phyloP scores from a whole-genome alignment of 2,329 filamentous ascomycete genomes.

The Colletotrichum musae region DNA sequence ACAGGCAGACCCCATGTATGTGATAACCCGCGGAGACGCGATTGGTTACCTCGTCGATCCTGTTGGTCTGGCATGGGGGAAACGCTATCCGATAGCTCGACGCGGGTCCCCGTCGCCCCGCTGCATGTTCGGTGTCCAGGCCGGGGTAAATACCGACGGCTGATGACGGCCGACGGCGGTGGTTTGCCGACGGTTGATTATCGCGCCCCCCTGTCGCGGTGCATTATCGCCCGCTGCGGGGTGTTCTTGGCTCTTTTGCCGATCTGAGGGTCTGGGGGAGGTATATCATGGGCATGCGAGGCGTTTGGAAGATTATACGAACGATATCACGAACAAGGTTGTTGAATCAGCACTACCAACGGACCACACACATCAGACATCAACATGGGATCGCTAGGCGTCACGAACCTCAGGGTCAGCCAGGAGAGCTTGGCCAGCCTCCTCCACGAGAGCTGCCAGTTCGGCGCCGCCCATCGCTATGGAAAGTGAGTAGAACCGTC shows the following conservation, averaged over 20 bases:
- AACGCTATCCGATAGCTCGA: neutral
- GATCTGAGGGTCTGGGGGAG: no score
- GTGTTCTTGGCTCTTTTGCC: no score
- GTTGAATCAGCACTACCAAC: neutral
- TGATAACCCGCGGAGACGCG: neutral
- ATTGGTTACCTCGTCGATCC: neutral
- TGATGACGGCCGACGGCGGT: conserved; percentile 14
- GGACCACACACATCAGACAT: neutral
- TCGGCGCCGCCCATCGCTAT: conserved; percentile 48
- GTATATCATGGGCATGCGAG: neutral
- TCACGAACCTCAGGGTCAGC: neutral
- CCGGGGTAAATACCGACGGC: conserved; percentile 3
- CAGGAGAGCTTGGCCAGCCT: neutral
- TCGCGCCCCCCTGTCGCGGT: neutral
- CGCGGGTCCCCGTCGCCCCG: no score
- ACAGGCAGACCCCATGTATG: neutral
- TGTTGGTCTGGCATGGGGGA: neutral
- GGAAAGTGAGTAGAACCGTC: conserved; percentile 45
- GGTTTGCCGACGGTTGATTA: conserved; percentile 9
- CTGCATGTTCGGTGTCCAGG: neutral
- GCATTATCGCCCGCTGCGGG: neutral
- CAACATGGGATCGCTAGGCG: neutral
- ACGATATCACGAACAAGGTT: neutral
- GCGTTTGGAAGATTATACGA: neutral
- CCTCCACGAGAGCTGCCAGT: conserved; percentile 45